phyloP scores from a whole-genome alignment of 495 filamentous ascomycete genomes.

The Trichodelitschia bisporula region DNA sequence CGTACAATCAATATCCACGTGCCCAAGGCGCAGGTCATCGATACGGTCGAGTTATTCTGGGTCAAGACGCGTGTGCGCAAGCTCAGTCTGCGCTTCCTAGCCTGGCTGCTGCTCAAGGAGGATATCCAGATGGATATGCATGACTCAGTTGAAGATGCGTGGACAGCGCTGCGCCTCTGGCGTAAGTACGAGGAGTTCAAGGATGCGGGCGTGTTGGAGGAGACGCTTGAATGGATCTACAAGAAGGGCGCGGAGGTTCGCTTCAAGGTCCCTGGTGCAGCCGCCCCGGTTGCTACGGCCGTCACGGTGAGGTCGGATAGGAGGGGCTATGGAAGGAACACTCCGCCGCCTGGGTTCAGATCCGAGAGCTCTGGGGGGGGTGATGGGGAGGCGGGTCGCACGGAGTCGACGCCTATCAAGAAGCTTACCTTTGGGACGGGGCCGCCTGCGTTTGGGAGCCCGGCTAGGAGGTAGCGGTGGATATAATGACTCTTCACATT shows the following conservation, averaged over 20 bases:
- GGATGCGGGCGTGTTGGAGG: constrained; percentile 56
- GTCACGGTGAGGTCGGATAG: too few species aligned
- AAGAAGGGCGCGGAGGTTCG: constrained; percentile 39
- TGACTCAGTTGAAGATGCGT: constrained; percentile 82
- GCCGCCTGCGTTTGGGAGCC: too few species aligned
- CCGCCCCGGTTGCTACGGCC: too few species aligned
- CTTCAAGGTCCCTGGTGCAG: constrained; percentile 66
- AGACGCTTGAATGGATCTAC: constrained; percentile 64
- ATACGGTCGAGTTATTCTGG: constrained; percentile 77
- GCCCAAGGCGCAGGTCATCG: constrained; percentile 71
- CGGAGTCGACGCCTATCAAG: too few species aligned
- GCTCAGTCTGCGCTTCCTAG: constrained; percentile 67
- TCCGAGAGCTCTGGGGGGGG: too few species aligned
- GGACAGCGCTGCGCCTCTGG: constrained; percentile 72
- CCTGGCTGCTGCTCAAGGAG: constrained; percentile 68
- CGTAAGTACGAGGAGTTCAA: constrained; percentile 72
- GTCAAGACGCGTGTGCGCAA: constrained; percentile 42
- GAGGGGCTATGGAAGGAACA: too few species aligned
- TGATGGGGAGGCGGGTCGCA: too few species aligned
- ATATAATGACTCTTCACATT: too few species aligned
- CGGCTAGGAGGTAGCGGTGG: too few species aligned
- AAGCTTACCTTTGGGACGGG: too few species aligned
- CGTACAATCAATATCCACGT: constrained; percentile 95
- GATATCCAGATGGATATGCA: constrained; percentile 77
- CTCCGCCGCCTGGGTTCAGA: too few species aligned